Base-by-base conservation (phyloP, 148 eudicot species). In the Suaeda aralocaspica region DNA sequence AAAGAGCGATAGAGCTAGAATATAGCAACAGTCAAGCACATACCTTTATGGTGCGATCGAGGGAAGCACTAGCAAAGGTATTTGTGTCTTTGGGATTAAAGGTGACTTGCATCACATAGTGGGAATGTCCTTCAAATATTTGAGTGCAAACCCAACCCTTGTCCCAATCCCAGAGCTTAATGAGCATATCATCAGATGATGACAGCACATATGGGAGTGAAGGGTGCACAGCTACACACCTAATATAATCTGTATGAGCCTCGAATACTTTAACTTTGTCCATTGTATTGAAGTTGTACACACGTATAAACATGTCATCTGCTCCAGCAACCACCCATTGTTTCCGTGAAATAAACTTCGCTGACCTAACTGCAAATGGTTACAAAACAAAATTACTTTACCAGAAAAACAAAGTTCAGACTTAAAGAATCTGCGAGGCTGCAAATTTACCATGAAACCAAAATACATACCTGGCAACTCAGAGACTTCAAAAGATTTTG, bases 111-210 rank as follows among this genome's bases (percentile, higher is more conserved):
- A 92, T 92, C 60, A 92, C 96, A 75, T 89, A 89, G 74, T 92
- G 96, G 61, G 92, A 85, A 76, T 92, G 97, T 56, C 97, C 96
- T 88, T 92, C 96, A 76, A 92, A 92, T 42, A 87, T 84, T 70
- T 92, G 97, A 73, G 90, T 87, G 75, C 98, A 93, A 33, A 77
- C 62, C 94, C 92, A 93, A 60, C 90, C 94, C 70, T 93, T 93
- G 58, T 93, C 98, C 98, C 96, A 90, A 76, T 90, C 98, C 98
- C 98, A 93, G 21, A 93, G 92, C 92, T 93, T 90, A 64, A 93
- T 93, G 77, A 93, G 96, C 96, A 90, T 88, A 82, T 93, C 98
- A 80, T 93, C 98, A 56, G 98, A 88, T 76, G 98, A 90, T 65
- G 98, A 93, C 77, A 93, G 74, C 73, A 93, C 89, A 72, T 85